phyloP scores from a whole-genome alignment of 140 eudicot genomes.

The Ambrosia hybrid region DNA sequence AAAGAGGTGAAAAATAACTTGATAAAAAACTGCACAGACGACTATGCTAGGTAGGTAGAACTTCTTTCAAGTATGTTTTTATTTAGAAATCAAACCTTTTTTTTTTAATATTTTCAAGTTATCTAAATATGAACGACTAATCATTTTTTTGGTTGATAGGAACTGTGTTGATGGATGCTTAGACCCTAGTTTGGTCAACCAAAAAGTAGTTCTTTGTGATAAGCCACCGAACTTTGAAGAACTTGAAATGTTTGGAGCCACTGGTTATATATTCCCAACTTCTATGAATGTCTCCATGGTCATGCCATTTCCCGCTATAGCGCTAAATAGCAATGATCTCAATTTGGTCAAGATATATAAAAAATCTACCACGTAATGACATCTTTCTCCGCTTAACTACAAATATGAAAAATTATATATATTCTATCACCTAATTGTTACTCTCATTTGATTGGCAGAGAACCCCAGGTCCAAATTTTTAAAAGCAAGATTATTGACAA shows the following conservation, averaged over 20 bases:
- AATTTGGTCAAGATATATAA: constrained; percentile 18
- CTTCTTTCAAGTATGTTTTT: too few species aligned
- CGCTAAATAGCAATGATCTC: constrained; percentile 6
- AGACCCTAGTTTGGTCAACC: constrained; percentile 17
- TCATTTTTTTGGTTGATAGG: too few species aligned
- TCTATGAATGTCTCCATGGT: constrained; percentile 1
- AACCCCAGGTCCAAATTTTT: constrained; percentile 24
- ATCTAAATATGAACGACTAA: too few species aligned
- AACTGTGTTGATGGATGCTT: constrained; percentile 25
- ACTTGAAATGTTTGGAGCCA: constrained; percentile 26
- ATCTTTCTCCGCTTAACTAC: not conserved
- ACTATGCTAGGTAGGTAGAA: constrained; percentile 20
- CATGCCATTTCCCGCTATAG: constrained; percentile 29
- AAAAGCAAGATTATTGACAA: constrained; percentile 26
- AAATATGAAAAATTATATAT: not conserved
- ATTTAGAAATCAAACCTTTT: too few species aligned
- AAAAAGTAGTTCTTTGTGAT: constrained; percentile 48
- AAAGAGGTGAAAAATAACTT: constrained; percentile 19
- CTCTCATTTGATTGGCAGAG: constrained; percentile 11
- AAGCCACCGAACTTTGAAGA: not conserved
- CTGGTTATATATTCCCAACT: constrained; percentile 17
- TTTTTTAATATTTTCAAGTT: too few species aligned
- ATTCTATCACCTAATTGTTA: not conserved
- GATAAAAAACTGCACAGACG: constrained; percentile 12
- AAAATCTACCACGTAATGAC: constrained; percentile 17